Percentiles rank a stretch among this genome's conserved stretches.
Conservation (phyloP, 2,329 filamentous ascomycete species). For the Camptophora hylomeconis region DNA sequence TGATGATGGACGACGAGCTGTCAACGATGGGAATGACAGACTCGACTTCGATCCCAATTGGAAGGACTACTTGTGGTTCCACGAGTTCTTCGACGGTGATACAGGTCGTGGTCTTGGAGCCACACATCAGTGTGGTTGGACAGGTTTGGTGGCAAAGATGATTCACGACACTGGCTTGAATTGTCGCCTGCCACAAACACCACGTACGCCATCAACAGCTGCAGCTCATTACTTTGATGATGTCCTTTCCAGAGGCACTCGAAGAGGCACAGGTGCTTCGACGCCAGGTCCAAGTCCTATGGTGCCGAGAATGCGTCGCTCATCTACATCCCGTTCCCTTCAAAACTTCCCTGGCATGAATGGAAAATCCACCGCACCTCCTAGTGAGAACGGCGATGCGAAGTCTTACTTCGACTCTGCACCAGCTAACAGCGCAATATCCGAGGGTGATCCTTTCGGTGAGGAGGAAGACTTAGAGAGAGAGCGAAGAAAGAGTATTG, state of each 20-base stretch:
- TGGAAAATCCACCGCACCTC: conserved; percentile 27
- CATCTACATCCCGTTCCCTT: conserved; percentile 61
- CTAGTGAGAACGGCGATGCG: conserved; percentile 25
- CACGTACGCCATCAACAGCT: conserved; percentile 68
- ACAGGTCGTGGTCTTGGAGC: conserved; percentile 78
- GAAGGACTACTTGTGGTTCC: conserved; percentile 91
- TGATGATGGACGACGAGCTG: conserved; percentile 74
- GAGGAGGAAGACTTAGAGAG: conserved; percentile 15
- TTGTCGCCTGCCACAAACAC: conserved; percentile 85
- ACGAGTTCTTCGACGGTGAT: conserved; percentile 95
- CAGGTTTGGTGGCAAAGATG: conserved; percentile 86
- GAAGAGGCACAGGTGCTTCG: conserved; percentile 15
- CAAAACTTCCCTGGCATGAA: conserved; percentile 38
- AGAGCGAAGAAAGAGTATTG: conserved; percentile 33
- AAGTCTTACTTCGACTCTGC: conserved; percentile 3
- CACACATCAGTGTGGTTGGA: conserved; percentile 94
- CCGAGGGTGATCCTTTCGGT: conserved; percentile 14
- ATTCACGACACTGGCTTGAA: conserved; percentile 92
- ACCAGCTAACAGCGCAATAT: conserved; percentile 1
- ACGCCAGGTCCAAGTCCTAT: conserved; percentile 11
- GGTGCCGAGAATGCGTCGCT: conserved; percentile 29
- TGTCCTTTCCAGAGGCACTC: conserved; percentile 42
- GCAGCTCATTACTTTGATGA: conserved; percentile 96
- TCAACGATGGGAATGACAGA: conserved; percentile 72
- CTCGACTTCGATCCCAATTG: conserved; percentile 87